These are phyloP conservation scores for Claviceps fusiformis DNA, from an alignment of 2,329 filamentous ascomycete species.

Conservation along the genomic window DNA sequence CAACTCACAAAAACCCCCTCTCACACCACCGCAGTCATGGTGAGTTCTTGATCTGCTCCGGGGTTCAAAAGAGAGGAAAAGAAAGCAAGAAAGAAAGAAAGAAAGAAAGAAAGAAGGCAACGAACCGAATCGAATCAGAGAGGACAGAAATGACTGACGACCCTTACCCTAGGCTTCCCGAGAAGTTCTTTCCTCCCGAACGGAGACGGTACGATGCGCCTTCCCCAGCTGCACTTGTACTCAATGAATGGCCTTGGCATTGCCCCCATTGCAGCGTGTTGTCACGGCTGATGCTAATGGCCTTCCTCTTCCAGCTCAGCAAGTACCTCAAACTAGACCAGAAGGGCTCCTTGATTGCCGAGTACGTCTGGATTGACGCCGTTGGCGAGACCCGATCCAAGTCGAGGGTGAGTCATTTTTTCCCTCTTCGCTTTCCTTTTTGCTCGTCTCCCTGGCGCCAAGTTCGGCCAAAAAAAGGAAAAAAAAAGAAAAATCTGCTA, in stretches of 20 bases:
- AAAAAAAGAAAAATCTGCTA: too few species aligned
- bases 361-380: conserved; percentile 94
- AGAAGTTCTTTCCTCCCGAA: conserved; percentile 16
- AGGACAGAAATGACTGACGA: not conserved
- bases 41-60: not conserved
- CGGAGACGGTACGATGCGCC: conserved; percentile 20
- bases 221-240: not conserved
- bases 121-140: not conserved
- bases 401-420: conserved; percentile 71
- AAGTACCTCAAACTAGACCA: conserved; percentile 90
- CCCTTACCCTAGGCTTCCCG: conserved; percentile 13
- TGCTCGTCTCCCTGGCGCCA: too few species aligned
- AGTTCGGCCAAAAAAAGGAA: not conserved
- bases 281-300: conserved; percentile 11
- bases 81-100: not conserved
- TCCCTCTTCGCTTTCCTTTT: conserved; percentile 1
- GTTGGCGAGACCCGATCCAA: conserved; percentile 79
- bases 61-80: not conserved
- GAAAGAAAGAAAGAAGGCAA: not conserved
- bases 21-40: not conserved
- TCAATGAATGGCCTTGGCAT: not conserved
- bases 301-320: conserved; percentile 47
- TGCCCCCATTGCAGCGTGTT: not conserved
- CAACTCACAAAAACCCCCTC: not conserved
- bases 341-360: conserved; percentile 77